Percentiles rank a stretch among this genome's conserved stretches.
These are phyloP conservation scores for Elaeagnus macrophylla DNA, from an alignment of 306 rosid species.

Conservation along the genomic window DNA sequence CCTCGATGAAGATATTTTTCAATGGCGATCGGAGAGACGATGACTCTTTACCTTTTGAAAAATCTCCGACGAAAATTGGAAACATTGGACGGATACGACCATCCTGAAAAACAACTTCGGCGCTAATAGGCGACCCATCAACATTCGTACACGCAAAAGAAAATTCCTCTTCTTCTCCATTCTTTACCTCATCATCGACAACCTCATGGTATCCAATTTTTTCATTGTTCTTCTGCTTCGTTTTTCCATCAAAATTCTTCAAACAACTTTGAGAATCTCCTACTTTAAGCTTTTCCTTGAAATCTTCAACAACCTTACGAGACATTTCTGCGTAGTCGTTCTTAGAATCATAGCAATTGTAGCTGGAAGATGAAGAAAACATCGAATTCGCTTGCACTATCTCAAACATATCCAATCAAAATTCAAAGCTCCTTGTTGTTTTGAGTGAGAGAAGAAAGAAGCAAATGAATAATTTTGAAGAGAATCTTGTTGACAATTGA, in stretches of 20 bases:
- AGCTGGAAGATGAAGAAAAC: conserved; percentile 10
- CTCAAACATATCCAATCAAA: neutral
- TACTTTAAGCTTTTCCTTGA: conserved; percentile 23
- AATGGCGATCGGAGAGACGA: conserved; percentile 30
- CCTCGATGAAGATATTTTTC: conserved; percentile 44
- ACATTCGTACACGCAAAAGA: conserved; percentile 45
- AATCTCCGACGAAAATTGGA: conserved; percentile 46
- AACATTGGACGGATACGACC: conserved; percentile 66
- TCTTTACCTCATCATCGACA: neutral
- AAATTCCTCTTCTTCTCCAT: conserved; percentile 48
- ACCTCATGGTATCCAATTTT: neutral
- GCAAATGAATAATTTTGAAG: no score
- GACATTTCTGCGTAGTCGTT: conserved; percentile 16
- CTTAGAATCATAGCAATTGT: conserved; percentile 2
- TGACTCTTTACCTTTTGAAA: neutral
- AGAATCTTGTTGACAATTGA: no score
- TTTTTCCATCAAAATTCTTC: neutral
- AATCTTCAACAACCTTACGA: conserved; percentile 25
- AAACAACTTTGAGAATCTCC: conserved; percentile 5
- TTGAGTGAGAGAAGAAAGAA: no score
- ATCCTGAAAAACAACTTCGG: conserved; percentile 57
- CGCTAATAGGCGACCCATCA: conserved; percentile 47
- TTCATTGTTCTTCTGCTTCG: neutral
- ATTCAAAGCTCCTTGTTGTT: neutral
- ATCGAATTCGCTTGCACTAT: conserved; percentile 40